Percentiles rank a stretch among this genome's conserved stretches.
phyloP scores from a whole-genome alignment of 192 early-diverging fungal species.

The Coemansia asiatica region DNA sequence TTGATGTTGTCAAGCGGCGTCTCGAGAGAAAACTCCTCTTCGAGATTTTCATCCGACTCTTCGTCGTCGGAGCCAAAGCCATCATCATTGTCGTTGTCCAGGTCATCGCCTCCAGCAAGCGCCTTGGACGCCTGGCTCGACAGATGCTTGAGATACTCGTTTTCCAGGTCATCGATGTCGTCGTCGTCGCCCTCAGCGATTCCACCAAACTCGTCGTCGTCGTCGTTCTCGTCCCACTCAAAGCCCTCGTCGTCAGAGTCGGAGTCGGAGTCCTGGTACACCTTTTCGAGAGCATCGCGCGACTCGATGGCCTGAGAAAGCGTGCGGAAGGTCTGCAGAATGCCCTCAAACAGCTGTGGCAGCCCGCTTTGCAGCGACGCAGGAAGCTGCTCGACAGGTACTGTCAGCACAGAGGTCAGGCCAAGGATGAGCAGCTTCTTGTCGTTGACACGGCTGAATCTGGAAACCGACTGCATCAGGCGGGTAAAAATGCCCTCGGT shows the following conservation, averaged over 20 bases:
- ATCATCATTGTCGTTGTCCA: slow-evolving; percentile 48
- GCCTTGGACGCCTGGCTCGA: slow-evolving; percentile 56
- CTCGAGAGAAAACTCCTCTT: slow-evolving; percentile 77
- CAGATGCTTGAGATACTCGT: slow-evolving; percentile 63
- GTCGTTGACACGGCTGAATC: slow-evolving; percentile 86
- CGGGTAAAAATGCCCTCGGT: slow-evolving; percentile 78
- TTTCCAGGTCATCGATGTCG: slow-evolving; percentile 64
- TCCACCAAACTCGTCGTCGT: slow-evolving; percentile 61
- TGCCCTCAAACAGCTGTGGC: slow-evolving; percentile 70
- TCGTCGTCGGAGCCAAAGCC: slow-evolving; percentile 32
- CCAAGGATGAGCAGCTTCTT: slow-evolving; percentile 90
- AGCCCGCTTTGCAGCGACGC: slow-evolving; percentile 68
- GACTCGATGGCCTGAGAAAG: slow-evolving; percentile 62
- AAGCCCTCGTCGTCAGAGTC: slow-evolving; percentile 37
- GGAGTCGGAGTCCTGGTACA: slow-evolving; percentile 41
- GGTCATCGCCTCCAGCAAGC: slow-evolving; percentile 50
- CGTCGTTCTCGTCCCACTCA: slow-evolving; percentile 48
- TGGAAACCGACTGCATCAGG: slow-evolving; percentile 71
- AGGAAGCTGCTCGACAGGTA: slow-evolving; percentile 74
- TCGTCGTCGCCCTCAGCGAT: slow-evolving; percentile 61
- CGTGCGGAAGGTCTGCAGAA: slow-evolving; percentile 72
- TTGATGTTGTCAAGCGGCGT: slow-evolving; percentile 77
- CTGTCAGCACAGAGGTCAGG: slow-evolving; percentile 68
- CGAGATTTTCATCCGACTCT: slow-evolving; percentile 62
- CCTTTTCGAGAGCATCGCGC: slow-evolving; percentile 42